Base-by-base conservation (phyloP, 768 basidiomycete genomes). In the Macrolepiota albuminosa region DNA sequence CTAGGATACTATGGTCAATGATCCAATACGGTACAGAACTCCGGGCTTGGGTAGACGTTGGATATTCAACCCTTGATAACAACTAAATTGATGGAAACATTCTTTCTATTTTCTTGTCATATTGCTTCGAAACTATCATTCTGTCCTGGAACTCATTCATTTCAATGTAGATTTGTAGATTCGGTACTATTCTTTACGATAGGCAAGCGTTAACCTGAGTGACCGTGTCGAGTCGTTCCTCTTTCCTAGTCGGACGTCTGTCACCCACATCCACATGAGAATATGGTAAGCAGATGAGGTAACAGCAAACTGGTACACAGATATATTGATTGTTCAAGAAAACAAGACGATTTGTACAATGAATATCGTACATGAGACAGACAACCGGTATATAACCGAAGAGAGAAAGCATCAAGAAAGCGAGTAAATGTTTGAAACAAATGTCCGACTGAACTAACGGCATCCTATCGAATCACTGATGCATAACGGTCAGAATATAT, bases 11-110 rank as follows among this genome's bases (percentile, higher is more conserved):
- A 3, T 79, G 75, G 73, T 61, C 76, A 18, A 81, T 80, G 4
- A 82, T 89, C 49, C 73, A 70, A 21, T 84, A 87, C 47, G 87
- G 86, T 4, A 77, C 78, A 33, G 72, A 75, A 56, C 78, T 89
- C 75, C 76, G 87, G 45, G 79, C 77, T 0, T 84, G 79, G 74
- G 71, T 79, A 6, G 82, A 88, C 63, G 71, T 86, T 8, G 85
- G 81, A 3, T 87, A 78, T 64, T 81, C 84, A 1, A 80, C 77
- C 0, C 68, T 66, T 9, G 68, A 73, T 2, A 72, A 68, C 26
- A 77, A 77, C 55, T 80, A 66, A 37, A 26, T 52, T 26, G 6
- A 5, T 26, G 34, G 13, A 26, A 37, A 37, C 11, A 52, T 37
- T 24, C 10, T 9, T n/a, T 31, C 21, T 7, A 4, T 26, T 10